Conservation (phyloP, 768 basidiomycete genomes). For the Nevesoporus exiguus region DNA sequence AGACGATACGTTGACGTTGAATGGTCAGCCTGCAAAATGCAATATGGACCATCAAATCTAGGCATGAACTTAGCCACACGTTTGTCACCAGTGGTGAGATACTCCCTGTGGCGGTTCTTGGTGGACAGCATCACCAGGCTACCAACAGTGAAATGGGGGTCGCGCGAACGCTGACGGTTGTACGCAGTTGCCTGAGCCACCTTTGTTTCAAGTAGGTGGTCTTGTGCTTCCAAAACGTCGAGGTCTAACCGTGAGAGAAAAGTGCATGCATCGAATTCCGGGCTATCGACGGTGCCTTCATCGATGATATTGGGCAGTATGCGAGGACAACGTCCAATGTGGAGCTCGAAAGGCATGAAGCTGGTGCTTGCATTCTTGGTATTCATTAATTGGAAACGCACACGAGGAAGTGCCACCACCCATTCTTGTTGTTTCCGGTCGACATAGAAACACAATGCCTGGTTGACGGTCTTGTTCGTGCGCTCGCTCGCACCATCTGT, state of each 20-base stretch:
- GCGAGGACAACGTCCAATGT: background rate
- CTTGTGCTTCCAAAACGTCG: background rate
- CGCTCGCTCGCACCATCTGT: background rate
- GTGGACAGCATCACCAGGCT: background rate
- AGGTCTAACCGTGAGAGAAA: background rate
- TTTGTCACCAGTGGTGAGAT: background rate
- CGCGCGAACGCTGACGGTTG: too few species aligned
- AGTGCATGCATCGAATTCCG: too few species aligned
- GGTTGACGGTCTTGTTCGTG: background rate
- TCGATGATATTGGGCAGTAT: background rate
- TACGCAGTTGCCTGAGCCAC: background rate
- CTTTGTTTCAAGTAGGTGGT: background rate
- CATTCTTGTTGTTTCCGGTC: background rate
- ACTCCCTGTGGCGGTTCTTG: background rate
- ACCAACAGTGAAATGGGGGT: background rate
- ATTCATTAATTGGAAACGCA: background rate
- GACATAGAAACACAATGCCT: background rate
- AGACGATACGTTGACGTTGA: background rate
- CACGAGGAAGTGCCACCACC: background rate
- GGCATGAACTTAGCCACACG: background rate
- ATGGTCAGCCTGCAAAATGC: background rate
- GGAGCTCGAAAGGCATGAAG: background rate
- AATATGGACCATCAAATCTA: background rate
- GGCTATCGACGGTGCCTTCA: background rate
- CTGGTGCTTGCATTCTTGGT: background rate